These are phyloP conservation scores for Areca catechu DNA, from an alignment of 176 grass and related monocot species.

Conservation along the genomic window DNA sequence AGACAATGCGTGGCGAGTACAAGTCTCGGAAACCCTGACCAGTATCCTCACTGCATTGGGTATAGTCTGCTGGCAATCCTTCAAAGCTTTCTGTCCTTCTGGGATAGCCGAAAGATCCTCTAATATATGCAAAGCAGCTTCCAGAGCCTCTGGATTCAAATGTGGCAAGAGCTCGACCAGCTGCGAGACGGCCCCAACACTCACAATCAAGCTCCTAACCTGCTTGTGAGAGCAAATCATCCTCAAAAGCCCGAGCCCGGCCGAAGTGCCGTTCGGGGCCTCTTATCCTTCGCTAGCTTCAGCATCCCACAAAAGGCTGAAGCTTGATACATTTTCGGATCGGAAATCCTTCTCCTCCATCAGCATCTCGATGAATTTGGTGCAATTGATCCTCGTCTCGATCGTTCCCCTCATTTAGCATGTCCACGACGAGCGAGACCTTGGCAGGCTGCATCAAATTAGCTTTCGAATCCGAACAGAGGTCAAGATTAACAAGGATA, in stretches of 20 bases:
- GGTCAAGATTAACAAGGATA: conserved; percentile 53
- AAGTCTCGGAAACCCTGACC: conserved; percentile 74
- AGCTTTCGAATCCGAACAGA: conserved; percentile 50
- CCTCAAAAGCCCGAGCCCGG: conserved; percentile 55
- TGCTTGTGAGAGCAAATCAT: conserved; percentile 50
- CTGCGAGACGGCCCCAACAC: conserved; percentile 60
- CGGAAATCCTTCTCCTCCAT: conserved; percentile 84
- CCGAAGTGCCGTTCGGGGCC: conserved; percentile 32
- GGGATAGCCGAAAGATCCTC: conserved; percentile 38
- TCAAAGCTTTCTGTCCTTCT: conserved; percentile 49
- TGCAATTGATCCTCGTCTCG: conserved; percentile 86
- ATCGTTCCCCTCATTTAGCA: conserved; percentile 83
- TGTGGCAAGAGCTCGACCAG: conserved; percentile 60
- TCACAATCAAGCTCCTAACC: conserved; percentile 44
- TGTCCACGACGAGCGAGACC: conserved; percentile 80
- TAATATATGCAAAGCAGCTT: conserved; percentile 56
- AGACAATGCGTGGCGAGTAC: conserved; percentile 52
- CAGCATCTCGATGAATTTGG: conserved; percentile 60
- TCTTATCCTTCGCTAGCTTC: conserved; percentile 64
- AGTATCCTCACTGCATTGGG: conserved; percentile 57
- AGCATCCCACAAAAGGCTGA: conserved; percentile 67
- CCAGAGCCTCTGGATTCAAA: conserved; percentile 41
- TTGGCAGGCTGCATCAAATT: conserved; percentile 81
- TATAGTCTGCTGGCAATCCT: conserved; percentile 66
- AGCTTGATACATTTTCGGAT: conserved; percentile 66